Conservation (phyloP, 2,329 filamentous ascomycete genomes). For the Aspergillus udagawae region DNA sequence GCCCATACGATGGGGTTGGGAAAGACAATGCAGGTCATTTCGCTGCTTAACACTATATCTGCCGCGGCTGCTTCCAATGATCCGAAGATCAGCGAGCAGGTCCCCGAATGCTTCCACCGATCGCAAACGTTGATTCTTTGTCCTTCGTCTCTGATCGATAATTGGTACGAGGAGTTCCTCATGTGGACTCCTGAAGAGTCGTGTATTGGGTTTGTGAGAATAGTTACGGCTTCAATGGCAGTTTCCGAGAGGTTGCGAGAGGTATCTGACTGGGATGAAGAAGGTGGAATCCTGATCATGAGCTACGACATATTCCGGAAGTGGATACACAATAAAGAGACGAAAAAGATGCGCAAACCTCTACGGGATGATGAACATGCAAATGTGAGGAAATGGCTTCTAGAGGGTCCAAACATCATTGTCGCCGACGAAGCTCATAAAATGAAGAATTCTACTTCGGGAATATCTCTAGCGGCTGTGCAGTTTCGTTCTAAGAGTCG, state of each 20-base stretch:
- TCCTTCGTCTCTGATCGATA: conserved; percentile 69
- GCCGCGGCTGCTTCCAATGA: conserved; percentile 61
- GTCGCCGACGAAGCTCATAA: conserved; percentile 81
- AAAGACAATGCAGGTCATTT: conserved; percentile 89
- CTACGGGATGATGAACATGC: conserved; percentile 37
- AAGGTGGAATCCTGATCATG: conserved; percentile 71
- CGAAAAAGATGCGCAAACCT: conserved; percentile 17
- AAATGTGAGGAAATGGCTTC: conserved; percentile 47
- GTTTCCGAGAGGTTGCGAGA: conserved; percentile 39
- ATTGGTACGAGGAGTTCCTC: conserved; percentile 76
- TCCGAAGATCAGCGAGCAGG: conserved; percentile 55
- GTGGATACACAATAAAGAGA: conserved; percentile 37
- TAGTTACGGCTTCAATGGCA: conserved; percentile 47
- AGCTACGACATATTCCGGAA: conserved; percentile 67
- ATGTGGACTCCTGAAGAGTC: conserved; percentile 60
- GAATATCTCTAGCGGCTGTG: conserved; percentile 52
- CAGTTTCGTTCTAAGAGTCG: conserved; percentile 64
- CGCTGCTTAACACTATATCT: conserved; percentile 70
- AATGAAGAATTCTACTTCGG: conserved; percentile 63
- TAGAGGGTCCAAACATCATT: conserved; percentile 64
- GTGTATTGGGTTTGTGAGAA: conserved; percentile 54
- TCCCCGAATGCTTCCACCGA: conserved; percentile 61
- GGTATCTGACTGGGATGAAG: conserved; percentile 57
- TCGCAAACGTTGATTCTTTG: conserved; percentile 70
- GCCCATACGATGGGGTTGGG: conserved; percentile 90